Percentiles rank a stretch among this genome's conserved stretches.
Evolutionary conservation across 768 basidiomycete species (phyloP).

Genomic region (Lepiota subincarnata): DNA sequence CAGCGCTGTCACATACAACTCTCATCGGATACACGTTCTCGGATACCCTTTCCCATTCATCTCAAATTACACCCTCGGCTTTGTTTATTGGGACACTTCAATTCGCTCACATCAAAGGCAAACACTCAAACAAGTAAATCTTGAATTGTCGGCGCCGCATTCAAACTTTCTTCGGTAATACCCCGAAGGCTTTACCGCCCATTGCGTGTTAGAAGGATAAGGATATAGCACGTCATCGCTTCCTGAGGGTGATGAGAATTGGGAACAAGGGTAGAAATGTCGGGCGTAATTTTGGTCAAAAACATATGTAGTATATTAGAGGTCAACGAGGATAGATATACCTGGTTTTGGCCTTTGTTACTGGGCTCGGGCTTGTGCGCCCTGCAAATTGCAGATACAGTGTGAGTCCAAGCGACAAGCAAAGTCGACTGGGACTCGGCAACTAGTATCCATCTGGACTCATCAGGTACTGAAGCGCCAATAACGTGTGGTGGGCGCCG

Average conservation of each 20-base stretch:
- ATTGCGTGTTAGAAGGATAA: no score
- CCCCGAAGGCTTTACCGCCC: background rate
- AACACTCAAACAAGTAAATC: background rate
- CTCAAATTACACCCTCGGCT: constrained; percentile 7
- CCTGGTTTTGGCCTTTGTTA: background rate
- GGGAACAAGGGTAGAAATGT: background rate
- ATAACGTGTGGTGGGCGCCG: no score
- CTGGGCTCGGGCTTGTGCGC: background rate
- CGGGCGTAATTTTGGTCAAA: background rate
- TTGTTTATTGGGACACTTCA: constrained; percentile 11
- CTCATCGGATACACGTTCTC: background rate
- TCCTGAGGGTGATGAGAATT: background rate
- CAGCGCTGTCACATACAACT: background rate
- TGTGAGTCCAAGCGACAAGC: no score
- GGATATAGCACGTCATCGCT: background rate
- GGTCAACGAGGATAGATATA: background rate
- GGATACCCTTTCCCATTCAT: constrained; percentile 7
- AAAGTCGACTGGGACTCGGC: no score
- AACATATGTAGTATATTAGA: constrained; percentile 7
- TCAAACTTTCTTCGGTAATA: background rate
- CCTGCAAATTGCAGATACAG: background rate
- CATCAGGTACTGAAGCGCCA: no score
- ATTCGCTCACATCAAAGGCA: background rate
- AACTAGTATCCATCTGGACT: no score
- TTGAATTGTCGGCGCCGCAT: background rate